Conservation (phyloP, 495 filamentous ascomycete species). For the Zalerion maritima region DNA sequence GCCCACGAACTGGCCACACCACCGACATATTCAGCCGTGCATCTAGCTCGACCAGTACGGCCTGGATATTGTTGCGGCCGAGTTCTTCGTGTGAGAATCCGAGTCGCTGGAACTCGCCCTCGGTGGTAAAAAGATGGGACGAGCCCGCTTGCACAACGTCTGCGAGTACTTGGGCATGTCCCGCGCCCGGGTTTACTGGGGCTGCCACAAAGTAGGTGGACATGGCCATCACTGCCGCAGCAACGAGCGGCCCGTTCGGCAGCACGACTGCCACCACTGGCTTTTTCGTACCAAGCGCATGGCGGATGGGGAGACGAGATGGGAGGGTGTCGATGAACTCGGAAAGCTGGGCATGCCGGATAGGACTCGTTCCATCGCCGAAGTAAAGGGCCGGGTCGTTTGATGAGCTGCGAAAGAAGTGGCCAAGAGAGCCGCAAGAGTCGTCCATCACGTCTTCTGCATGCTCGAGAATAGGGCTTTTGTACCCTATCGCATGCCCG, state of each 20-base stretch:
- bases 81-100: constrained; percentile 3
- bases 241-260: constrained; percentile 21
- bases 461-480: too few species aligned
- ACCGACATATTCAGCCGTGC: neutral
- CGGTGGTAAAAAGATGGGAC: constrained; percentile 6
- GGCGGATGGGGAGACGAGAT: constrained; percentile 1
- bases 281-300: constrained; percentile 5
- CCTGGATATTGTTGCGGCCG: constrained; percentile 1
- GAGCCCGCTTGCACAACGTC: constrained; percentile 11
- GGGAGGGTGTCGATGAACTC: too few species aligned
- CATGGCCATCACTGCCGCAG: constrained; percentile 14
- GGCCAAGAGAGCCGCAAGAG: too few species aligned
- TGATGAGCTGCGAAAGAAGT: too few species aligned
- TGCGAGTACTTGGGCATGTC: constrained; percentile 10
- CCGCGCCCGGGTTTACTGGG: constrained; percentile 17
- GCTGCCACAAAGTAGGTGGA: constrained; percentile 19
- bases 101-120: constrained; percentile 5
- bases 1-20: too few species aligned
- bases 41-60: neutral
- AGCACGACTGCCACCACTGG: constrained; percentile 20
- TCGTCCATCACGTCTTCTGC: too few species aligned
- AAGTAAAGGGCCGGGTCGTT: too few species aligned
- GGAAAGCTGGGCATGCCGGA: too few species aligned
- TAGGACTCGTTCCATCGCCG: too few species aligned
- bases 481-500: too few species aligned